Conservation (phyloP, 306 rosid species). For the Hippophae tibetana region DNA sequence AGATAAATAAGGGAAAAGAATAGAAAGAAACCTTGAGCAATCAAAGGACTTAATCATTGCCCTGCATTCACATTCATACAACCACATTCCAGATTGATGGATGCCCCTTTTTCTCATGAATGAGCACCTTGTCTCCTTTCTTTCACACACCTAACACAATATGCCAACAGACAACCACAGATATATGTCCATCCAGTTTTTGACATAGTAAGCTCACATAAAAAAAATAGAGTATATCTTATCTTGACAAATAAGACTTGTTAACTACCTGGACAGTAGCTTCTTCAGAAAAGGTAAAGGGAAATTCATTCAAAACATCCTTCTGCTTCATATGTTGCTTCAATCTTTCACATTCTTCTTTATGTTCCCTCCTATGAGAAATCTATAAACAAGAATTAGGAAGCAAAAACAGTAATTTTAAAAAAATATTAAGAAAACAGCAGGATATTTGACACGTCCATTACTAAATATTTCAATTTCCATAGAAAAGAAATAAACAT, state of each 20-base stretch:
- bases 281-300: conserved; percentile 68
- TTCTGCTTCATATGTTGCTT: conserved; percentile 55
- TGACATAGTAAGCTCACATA: background rate
- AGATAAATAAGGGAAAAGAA: conserved; percentile 1
- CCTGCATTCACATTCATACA: conserved; percentile 62
- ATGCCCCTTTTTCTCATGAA: conserved; percentile 57
- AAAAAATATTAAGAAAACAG: no score
- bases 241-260: background rate
- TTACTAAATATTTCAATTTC: no score
- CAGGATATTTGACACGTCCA: no score
- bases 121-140: conserved; percentile 64
- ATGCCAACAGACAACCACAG: conserved; percentile 7
- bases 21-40: conserved; percentile 36
- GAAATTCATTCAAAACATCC: conserved; percentile 51
- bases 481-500: no score
- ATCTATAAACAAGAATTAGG: conserved; percentile 27
- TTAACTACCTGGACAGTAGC: conserved; percentile 50
- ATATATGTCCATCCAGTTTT: conserved; percentile 1
- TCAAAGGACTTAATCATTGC: conserved; percentile 35
- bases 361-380: conserved; percentile 66
- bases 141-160: conserved; percentile 47
- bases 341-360: conserved; percentile 76
- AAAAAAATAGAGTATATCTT: no score
- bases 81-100: conserved; percentile 79
- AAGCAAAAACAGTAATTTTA: no score